Evolutionary conservation across 2,329 filamentous ascomycete species (phyloP).

Genomic region (Apiospora aurea): DNA sequence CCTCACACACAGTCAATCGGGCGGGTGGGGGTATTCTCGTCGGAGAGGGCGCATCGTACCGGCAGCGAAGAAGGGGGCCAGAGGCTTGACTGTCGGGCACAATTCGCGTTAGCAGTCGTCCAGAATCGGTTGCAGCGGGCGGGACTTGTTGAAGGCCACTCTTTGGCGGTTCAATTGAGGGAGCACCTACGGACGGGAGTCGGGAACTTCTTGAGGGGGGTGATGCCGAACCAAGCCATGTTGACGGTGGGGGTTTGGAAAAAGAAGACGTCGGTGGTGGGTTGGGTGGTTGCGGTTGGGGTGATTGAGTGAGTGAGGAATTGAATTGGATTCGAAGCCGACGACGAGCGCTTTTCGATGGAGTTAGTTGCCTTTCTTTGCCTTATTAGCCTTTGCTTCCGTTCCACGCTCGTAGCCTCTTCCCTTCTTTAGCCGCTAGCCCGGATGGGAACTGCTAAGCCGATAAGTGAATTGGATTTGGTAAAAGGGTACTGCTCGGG

Average conservation of each 20-base stretch:
- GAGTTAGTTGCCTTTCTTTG: slow-evolving; percentile 23
- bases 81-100: slow-evolving; percentile 74
- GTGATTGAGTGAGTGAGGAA: not conserved
- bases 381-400: slow-evolving; percentile 6
- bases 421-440: slow-evolving; percentile 12
- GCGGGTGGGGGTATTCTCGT: not conserved
- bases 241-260: slow-evolving; percentile 56
- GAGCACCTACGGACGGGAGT: slow-evolving; percentile 74
- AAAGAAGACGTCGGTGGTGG: slow-evolving; percentile 41
- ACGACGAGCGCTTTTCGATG: slow-evolving; percentile 27
- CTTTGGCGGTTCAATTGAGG: not conserved
- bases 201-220: slow-evolving; percentile 78
- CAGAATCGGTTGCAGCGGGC: slow-evolving; percentile 6
- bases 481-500: not conserved
- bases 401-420: slow-evolving; percentile 7
- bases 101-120: slow-evolving; percentile 41
- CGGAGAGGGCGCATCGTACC: slow-evolving; percentile 66
- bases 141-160: not conserved
- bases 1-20: not conserved
- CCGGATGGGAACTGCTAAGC: not conserved
- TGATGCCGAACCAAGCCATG: slow-evolving; percentile 76
- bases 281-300: not conserved
- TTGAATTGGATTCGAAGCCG: slow-evolving; percentile 7
- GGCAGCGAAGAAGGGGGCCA: slow-evolving; percentile 93
- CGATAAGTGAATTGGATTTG: not conserved